Base-by-base conservation (phyloP, 2,329 filamentous ascomycete species). In the Fusarium heterosporum region DNA sequence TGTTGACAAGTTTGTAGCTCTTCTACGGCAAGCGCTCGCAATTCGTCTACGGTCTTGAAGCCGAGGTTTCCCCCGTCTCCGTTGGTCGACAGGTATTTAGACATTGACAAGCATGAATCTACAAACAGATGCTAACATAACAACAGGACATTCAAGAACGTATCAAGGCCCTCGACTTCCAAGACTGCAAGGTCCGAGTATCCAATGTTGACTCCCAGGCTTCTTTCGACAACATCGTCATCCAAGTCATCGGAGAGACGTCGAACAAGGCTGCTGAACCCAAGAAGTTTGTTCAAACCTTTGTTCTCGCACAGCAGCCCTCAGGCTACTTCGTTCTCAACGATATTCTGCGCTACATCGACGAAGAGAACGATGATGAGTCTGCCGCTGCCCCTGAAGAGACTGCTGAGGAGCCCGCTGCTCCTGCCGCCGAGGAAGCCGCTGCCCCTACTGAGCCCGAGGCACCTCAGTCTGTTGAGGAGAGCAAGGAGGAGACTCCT, bases 301-400 rank as follows among this genome's bases (percentile, higher is more conserved):
- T 99, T 73, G 93, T 99, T 66, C 91, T 99, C 66, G 96, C 96
- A 47, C 90, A 95, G 79, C 96, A 99, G 82, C 93, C 93, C 48
- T 97, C 95, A 57, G 96, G 96, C 68, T 99, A 98, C 84, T 99
- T 97, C 74, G 95, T 99, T 32, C 87, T 99, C 73, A 99, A 99
- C 80, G 96, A 99, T 76, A 97, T 99, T 78, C 93, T 98, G 83
- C 88, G 96, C 73, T 98, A 96, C 81, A 89, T 99, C 70, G 89
- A 90, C 68, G 93, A 96, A 64, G 92, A 95, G 73, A 86, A 86
- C 40, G 93, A 97, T 63, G 92, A 92, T 61, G 89, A 90, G 64
- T 81, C 70, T 45, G 62, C 88, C 28, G 61, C 66, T 45, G 75
- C 78, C 51, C 67, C 70, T 6, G 78, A 80, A 59, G 71, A 73